phyloP scores from a whole-genome alignment of 1,139 yeast species.

The Suhomyces bribrorum region DNA sequence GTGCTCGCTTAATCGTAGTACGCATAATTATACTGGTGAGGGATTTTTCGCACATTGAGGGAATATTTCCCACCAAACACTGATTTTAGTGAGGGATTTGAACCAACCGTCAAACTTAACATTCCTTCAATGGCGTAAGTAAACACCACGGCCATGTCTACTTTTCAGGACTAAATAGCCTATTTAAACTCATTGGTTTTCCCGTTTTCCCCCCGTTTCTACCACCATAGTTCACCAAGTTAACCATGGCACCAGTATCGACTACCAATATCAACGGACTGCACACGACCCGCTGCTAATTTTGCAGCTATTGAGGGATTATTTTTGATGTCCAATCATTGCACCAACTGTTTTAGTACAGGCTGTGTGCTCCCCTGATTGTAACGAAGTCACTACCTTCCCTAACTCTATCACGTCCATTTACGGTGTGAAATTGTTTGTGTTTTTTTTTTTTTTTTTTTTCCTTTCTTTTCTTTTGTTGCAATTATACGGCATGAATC shows the following conservation, averaged over 20 bases:
- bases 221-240: neutral
- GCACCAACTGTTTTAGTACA: neutral
- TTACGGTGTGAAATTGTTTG: neutral
- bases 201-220: neutral
- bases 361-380: neutral
- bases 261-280: no score
- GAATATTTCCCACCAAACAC: neutral
- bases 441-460: no score
- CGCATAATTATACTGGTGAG: slow-evolving; percentile 1
- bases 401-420: neutral
- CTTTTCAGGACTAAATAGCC: no score
- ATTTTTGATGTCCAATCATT: slow-evolving; percentile 1
- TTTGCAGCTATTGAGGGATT: slow-evolving; percentile 11
- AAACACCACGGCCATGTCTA: no score
- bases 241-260: neutral
- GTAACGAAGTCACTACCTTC: neutral
- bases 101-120: neutral
- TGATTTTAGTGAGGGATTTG: neutral
- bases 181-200: no score
- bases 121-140: no score
- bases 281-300: slow-evolving; percentile 1
- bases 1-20: neutral
- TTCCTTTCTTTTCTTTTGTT: neutral
- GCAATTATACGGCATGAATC: neutral
- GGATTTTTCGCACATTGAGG: slow-evolving; percentile 6